Evolutionary conservation across 495 filamentous ascomycete species (phyloP), one percentile per base, ranked within the genome.

Genomic region (Neurospora cerealis): DNA sequence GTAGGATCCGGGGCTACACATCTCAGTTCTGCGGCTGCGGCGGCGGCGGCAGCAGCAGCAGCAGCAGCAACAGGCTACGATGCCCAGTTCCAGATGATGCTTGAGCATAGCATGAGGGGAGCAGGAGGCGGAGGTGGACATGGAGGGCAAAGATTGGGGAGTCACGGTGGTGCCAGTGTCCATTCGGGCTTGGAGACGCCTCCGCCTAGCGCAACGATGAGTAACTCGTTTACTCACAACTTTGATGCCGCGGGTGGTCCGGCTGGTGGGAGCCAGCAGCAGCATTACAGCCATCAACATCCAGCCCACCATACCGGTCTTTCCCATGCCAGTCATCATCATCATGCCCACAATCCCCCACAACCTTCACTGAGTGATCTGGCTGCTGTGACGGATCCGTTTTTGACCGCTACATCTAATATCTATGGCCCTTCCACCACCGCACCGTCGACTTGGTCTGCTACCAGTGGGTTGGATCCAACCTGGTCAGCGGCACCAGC

Each of bases 181-280:
- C 72, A 76, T n/a, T 46, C 72, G 54, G 76, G 79, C 6, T 77
- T 83, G 4, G 78, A 74, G 10, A 83, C 80, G 1, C 81, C 80
- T 21, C 79, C 80, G 3, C 81, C 79, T 21, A 80, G 69, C 3
- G 80, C 80, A 13, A 79, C 79, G 10, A 46, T 79, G 15, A 71
- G 73, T 24, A 77, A 69, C 24, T 80, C 78, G 0, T 81, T 80
- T 66, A 46, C 71, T 3, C 74, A 77, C 15, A 40, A 66, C 39
- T 78, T 81, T 44, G 79, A 78, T 71, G 54, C 70, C 10, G 17
- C 73, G 73, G 24, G 70, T 24, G n/a, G 42, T 48, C 15, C 40
- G 40, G 13, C 34, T 54, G 24, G 66, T 74, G 5, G 69, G 73
- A 11, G 48, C 72, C 5, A 72, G 41, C 44, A 72, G 32, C 71